Base-by-base conservation (phyloP, 2,329 filamentous ascomycete genomes). In the Macrophomina phaseolina region DNA sequence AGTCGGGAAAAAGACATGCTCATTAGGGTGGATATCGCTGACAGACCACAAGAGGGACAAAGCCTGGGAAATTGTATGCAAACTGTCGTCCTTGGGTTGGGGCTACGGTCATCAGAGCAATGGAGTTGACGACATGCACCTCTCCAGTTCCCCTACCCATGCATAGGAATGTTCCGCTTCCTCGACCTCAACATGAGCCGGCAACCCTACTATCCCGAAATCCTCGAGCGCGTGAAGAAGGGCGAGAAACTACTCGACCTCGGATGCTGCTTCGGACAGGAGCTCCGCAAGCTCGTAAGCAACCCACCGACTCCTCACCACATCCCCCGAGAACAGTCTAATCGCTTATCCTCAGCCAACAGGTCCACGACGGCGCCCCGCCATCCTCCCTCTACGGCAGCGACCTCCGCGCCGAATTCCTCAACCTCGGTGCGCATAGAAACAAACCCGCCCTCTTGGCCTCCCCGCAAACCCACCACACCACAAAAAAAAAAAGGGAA, bases 181-280 rank as follows among this genome's bases (percentile, higher is more conserved):
- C 72, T 79, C 60, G 74, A 78, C 38, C 68, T 78, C 32, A 74
- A 70, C 34, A 70, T 78, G 42, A 68, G 68, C 34, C 66, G 69
- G 16, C 71, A 71, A 8, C 69, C 70, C 5, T 69, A 70, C 28
- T 80, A 79, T 66, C 42, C 68, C 7, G 75, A 78, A 49, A 70
- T 78, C 7, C 68, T 80, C 42, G 52, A 71, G n/a, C 76, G 77
- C 36, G 48, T 79, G 64, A 77, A 77, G 68, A 67, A 69, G 18
- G 77, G 77, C 42, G 74, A 78, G 34, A 72, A 72, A 30, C 73
- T 77, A 7, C 73, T 83, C 18, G 81, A 83, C 63, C 74, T 79
- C 64, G 81, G 79, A 8, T 83, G 81, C 72, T 82, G 80, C 69
- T 78, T 83, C 65, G 81, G 80, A 11, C 80, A 83, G 52, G 80